phyloP scores from a whole-genome alignment of 495 filamentous ascomycete genomes.

The Podospora comata region DNA sequence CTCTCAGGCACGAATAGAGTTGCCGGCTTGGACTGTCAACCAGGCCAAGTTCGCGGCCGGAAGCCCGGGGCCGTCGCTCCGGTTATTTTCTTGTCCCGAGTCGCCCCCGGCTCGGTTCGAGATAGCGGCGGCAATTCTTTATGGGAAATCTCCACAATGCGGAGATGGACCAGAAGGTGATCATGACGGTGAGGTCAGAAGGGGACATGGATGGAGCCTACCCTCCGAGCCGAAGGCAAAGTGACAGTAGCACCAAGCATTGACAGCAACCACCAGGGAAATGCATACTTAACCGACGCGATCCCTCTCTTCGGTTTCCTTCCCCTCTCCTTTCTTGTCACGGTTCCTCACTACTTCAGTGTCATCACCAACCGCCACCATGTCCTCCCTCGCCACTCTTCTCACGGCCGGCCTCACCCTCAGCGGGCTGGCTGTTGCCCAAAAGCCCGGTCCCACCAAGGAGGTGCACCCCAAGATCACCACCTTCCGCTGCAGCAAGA shows the following conservation, averaged over 20 bases:
- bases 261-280: neutral
- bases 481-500: constrained; percentile 53
- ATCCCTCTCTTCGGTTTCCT: neutral
- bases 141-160: constrained; percentile 1
- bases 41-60: constrained; percentile 4
- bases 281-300: neutral
- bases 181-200: neutral
- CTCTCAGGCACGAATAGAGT: neutral
- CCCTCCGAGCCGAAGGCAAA: neutral
- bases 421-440: constrained; percentile 20
- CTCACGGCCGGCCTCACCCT: constrained; percentile 19
- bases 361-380: constrained; percentile 19
- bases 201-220: neutral
- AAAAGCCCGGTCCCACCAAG: constrained; percentile 23
- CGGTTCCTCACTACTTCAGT: constrained; percentile 2
- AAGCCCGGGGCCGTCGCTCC: constrained; percentile 8
- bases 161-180: neutral
- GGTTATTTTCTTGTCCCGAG: constrained; percentile 5
- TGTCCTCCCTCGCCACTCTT: constrained; percentile 16
- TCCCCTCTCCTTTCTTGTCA: constrained; percentile 3
- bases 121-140: neutral
- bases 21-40: neutral
- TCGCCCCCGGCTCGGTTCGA: neutral
- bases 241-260: neutral
- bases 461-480: constrained; percentile 55